Conservation (phyloP, 2,329 filamentous ascomycete genomes). For the Talaromyces sp. region DNA sequence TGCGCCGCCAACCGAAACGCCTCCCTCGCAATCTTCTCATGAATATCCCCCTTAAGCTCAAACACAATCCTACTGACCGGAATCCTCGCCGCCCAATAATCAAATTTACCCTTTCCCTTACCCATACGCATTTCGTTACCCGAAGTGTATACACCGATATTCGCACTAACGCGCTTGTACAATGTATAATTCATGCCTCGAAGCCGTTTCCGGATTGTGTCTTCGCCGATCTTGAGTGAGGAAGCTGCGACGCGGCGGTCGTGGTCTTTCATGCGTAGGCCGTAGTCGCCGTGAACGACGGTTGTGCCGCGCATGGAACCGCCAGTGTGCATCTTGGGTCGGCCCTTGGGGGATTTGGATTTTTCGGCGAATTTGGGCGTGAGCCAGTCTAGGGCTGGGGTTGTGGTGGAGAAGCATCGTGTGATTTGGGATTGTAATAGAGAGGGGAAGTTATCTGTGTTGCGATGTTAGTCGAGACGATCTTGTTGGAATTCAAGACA, state of each 20-base stretch:
- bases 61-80: constrained; percentile 89
- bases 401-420: constrained; percentile 73
- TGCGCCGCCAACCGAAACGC: constrained; percentile 91
- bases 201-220: constrained; percentile 84
- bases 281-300: constrained; percentile 94
- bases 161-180: constrained; percentile 87
- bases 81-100: constrained; percentile 90
- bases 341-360: constrained; percentile 85
- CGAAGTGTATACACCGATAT: constrained; percentile 91
- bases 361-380: constrained; percentile 75
- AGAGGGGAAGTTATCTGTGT: constrained; percentile 30
- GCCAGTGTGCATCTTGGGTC: constrained; percentile 82
- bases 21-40: constrained; percentile 92
- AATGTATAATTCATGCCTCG: constrained; percentile 89
- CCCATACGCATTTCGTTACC: constrained; percentile 99
- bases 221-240: constrained; percentile 86
- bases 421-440: constrained; percentile 39
- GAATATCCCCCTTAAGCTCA: constrained; percentile 84
- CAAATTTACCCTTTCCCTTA: constrained; percentile 96
- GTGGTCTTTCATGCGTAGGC: constrained; percentile 88
- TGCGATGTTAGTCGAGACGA: constrained; percentile 24
- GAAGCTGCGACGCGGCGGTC: constrained; percentile 84
- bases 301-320: constrained; percentile 91
- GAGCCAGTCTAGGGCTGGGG: constrained; percentile 68
- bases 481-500: constrained; percentile 3